Base-by-base conservation (phyloP, 2,329 filamentous ascomycete species). In the Fulvia fulva region DNA sequence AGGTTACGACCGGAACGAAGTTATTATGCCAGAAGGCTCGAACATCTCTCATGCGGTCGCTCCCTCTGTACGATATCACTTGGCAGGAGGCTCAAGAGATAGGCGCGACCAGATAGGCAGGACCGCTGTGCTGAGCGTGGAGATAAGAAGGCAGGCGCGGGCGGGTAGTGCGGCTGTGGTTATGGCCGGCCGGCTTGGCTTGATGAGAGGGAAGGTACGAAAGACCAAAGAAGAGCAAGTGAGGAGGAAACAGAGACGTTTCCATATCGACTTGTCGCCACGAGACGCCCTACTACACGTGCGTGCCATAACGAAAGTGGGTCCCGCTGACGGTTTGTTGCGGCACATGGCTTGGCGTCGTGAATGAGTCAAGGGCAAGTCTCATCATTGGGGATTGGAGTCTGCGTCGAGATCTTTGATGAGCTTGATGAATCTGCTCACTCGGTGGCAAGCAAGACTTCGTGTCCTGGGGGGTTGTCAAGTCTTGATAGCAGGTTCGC, bases 1-100 rank as follows among this genome's bases (percentile, higher is more conserved):
- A 54, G 41, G 25, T 32, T 54, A 54, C 51, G 51, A 54, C n/a
- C 37, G 51, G 30, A 32, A 54, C 22, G 51, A 54, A 23, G 19
- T 32, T 3, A n/a, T n/a, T 19, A 41, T 41, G 8, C 37, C 3
- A 7, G 37, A 19, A 19, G 37, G 16, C 16, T 7, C 16, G 3
- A 8, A n/a, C 8, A n/a, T 14, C 37, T 41, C 5, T n/a, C 8
- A 19, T 41, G n/a, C 37, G 37, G 19, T 4, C 37, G 37, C 37
- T 19, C 34, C 14, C 30, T 50, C 57, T 22, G 52, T n/a, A 41
- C 8, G 7, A 41, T 19, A 7, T 16, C 16, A 3, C n/a, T n/a
- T 41, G n/a, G 37, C 37, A n/a, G 37, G n/a, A 19, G 37, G 14
- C 16, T 7, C 7, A 41, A n/a, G 14, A 41, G 37, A 41, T 41